Base-by-base conservation (phyloP, 1,284 basidiomycete genomes). In the Wallemia mellicola region DNA sequence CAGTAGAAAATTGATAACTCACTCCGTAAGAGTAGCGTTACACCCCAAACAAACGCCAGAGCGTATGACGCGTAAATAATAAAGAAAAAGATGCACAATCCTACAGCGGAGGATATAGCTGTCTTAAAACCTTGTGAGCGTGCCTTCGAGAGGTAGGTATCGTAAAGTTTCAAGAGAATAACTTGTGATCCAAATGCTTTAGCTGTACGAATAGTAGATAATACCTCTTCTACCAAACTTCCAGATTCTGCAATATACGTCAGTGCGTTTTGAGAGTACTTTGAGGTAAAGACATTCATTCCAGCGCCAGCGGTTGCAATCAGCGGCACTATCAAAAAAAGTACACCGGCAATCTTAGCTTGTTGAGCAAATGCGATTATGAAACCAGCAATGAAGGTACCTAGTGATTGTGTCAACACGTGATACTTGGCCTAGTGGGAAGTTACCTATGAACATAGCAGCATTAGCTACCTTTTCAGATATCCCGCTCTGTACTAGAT, bases 151-250 rank as follows among this genome's bases (percentile, higher is more conserved):
- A 57, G 55, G 9, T 57, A 25, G 5, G 9, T 25, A 26, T 57
- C 55, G 55, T 57, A 69, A 67, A 30, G 68, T 17, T 48, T 48
- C 5, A 11, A 11, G 9, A 48, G 38, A 48, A 48, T 7, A 48
- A 48, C 14, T n/a, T 88, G 84, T 0, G 82, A 83, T 58, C 86
- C 87, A 65, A 98, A 98, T 0, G 92, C 91, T 63, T 95, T 87
- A 1, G 86, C 81, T 1, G 84, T 89, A 22, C 88, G 81, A 54
- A 92, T 71, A 22, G 83, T 85, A 1, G 84, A 82, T 60, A 98
- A 83, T 64, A 87, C 86, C 69, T 98, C 94, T 71, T 98, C 94
- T 0, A 92, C 91, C 19, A 95, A 70, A 1, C 77, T 81, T 48
- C 91, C 89, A 25, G 82, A 83, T 25, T 82, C 79, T 1, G 87